Evolutionary conservation across 139 green algal genomes (phyloP).

Genomic region (Micromonas pusilla): DNA sequence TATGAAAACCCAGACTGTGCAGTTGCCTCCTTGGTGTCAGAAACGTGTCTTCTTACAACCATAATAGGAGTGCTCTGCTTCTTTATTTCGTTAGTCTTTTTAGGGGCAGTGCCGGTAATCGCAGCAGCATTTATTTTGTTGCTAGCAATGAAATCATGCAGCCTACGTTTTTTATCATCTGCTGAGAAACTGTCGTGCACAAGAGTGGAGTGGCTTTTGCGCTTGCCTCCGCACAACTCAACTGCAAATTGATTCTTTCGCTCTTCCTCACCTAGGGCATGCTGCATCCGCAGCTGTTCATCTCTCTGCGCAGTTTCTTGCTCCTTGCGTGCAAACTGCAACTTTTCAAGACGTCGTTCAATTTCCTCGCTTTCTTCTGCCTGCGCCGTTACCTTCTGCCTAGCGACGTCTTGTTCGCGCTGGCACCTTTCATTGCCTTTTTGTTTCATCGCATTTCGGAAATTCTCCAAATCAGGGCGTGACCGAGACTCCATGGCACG

Average conservation of each 20-base stretch:
- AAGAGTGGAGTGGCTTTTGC: neutral
- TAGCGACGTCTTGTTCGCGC: neutral
- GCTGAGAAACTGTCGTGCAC: neutral
- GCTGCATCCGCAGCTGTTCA: neutral
- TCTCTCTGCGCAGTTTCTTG: neutral
- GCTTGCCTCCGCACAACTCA: neutral
- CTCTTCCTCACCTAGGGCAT: neutral
- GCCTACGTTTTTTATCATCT: neutral
- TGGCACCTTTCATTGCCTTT: neutral
- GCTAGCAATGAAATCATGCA: neutral
- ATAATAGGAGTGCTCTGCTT: neutral
- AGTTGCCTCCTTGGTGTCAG: neutral
- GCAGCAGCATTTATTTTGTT: neutral
- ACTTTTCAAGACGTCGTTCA: neutral
- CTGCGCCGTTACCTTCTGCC: neutral
- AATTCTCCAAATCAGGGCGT: neutral
- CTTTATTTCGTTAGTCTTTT: neutral
- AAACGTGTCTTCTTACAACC: neutral
- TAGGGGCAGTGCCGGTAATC: neutral
- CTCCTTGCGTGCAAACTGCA: neutral
- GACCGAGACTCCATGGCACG: neutral
- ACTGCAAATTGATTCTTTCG: neutral
- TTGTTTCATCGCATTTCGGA: neutral
- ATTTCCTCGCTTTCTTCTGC: neutral
- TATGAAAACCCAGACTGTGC: neutral